phyloP scores from a whole-genome alignment of 1,139 yeast genomes.

The Lodderomyces theae region DNA sequence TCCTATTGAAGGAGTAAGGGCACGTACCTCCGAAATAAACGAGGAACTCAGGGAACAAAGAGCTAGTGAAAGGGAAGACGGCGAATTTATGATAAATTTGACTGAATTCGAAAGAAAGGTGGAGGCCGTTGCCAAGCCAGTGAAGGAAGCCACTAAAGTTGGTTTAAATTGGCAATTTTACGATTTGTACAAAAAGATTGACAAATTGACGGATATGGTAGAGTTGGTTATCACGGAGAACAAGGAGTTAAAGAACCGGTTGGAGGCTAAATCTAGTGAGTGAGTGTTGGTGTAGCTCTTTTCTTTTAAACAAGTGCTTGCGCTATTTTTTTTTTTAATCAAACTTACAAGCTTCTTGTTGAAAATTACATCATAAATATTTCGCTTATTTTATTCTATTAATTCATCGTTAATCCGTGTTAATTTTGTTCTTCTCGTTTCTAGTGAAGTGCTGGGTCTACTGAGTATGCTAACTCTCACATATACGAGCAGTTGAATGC shows the following conservation, averaged over 20 bases:
- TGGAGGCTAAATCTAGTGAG: slow-evolving; percentile 10
- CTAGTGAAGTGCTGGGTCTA: no score
- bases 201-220: slow-evolving; percentile 42
- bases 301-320: no score
- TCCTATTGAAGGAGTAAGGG: slow-evolving; percentile 31
- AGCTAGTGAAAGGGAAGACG: slow-evolving; percentile 69
- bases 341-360: no score
- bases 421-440: no score
- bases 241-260: slow-evolving; percentile 25
- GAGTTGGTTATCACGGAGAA: slow-evolving; percentile 45
- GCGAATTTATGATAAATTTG: slow-evolving; percentile 56
- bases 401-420: no score
- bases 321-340: background rate
- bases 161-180: slow-evolving; percentile 70
- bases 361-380: no score
- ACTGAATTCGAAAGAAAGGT: slow-evolving; percentile 49
- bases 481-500: no score
- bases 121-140: slow-evolving; percentile 52
- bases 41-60: slow-evolving; percentile 49
- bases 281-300: background rate
- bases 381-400: no score
- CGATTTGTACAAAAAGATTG: slow-evolving; percentile 51
- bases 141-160: slow-evolving; percentile 47
- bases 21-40: slow-evolving; percentile 34
- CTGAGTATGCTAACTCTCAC: no score